Conservation (phyloP, 108 stramenopile species). For the Nitzschia sp. region DNA sequence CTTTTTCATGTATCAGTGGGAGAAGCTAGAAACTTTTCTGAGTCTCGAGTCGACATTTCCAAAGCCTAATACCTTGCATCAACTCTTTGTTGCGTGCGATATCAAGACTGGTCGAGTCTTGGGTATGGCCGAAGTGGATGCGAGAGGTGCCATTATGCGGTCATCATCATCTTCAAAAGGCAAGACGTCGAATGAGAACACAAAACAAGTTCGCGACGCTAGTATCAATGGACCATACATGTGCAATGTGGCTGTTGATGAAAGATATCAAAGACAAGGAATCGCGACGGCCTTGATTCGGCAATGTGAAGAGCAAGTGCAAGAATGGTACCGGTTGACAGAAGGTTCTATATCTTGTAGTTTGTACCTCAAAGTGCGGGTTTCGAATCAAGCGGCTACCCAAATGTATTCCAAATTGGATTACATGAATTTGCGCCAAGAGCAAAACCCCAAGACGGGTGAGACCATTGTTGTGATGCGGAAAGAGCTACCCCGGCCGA, state of each 20-base stretch:
- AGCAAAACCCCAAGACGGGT: slow-evolving; percentile 21
- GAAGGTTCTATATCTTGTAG: background rate
- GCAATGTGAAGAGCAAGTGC: slow-evolving; percentile 56
- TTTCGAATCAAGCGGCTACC: slow-evolving; percentile 56
- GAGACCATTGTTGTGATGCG: slow-evolving; percentile 34
- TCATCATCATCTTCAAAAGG: too few species aligned
- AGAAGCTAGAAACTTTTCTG: slow-evolving; percentile 58
- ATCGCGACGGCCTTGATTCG: slow-evolving; percentile 60
- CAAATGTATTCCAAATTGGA: slow-evolving; percentile 56
- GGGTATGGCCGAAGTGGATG: slow-evolving; percentile 71
- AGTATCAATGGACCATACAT: slow-evolving; percentile 59
- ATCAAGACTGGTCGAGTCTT: slow-evolving; percentile 43
- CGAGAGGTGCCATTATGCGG: slow-evolving; percentile 19
- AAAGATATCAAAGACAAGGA: slow-evolving; percentile 52
- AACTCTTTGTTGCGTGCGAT: slow-evolving; percentile 72
- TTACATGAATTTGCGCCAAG: slow-evolving; percentile 29
- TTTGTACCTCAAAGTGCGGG: slow-evolving; percentile 59
- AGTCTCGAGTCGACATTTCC: slow-evolving; percentile 63
- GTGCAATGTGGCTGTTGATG: slow-evolving; percentile 78
- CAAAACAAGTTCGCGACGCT: background rate
- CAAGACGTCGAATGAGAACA: background rate
- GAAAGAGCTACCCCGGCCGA: slow-evolving; percentile 13
- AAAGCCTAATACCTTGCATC: slow-evolving; percentile 36
- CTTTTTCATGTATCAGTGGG: slow-evolving; percentile 65
- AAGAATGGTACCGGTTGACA: slow-evolving; percentile 8